phyloP scores from a whole-genome alignment of 148 eudicot species.

The Nyssa sinensis region DNA sequence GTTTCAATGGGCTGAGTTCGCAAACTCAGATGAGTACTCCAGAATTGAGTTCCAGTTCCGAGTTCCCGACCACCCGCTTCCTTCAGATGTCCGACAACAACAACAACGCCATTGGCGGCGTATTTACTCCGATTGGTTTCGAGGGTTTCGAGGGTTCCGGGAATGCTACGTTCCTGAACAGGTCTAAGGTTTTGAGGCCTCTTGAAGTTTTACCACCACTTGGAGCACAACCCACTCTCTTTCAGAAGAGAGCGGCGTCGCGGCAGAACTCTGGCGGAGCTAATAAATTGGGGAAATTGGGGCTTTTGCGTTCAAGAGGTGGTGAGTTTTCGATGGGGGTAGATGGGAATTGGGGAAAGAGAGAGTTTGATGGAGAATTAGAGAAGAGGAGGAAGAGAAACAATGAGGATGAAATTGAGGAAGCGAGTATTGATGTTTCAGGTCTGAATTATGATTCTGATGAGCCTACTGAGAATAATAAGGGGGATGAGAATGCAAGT shows the following conservation, averaged over 20 bases:
- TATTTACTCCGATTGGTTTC: neutral
- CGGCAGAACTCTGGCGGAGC: neutral
- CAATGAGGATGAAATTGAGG: slow-evolving; percentile 33
- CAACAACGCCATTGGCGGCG: neutral
- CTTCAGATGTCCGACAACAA: neutral
- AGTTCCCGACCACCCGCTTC: neutral
- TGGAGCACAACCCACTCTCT: slow-evolving; percentile 46
- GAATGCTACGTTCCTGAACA: slow-evolving; percentile 13
- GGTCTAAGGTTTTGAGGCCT: slow-evolving; percentile 40
- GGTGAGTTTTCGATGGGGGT: neutral
- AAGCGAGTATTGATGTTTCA: slow-evolving; percentile 32
- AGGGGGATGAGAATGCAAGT: slow-evolving; percentile 9
- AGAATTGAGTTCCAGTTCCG: neutral
- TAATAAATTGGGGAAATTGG: neutral
- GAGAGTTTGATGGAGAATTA: slow-evolving; percentile 17
- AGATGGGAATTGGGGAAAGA: slow-evolving; percentile 15
- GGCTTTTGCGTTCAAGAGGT: neutral
- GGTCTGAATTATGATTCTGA: slow-evolving; percentile 49
- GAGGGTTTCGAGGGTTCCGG: slow-evolving; percentile 25
- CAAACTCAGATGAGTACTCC: neutral
- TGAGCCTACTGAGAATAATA: slow-evolving; percentile 26
- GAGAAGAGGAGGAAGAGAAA: slow-evolving; percentile 23
- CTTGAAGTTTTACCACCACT: slow-evolving; percentile 32
- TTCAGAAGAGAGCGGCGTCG: slow-evolving; percentile 41
- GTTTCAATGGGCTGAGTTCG: slow-evolving; percentile 12